Conservation (phyloP, 495 filamentous ascomycete genomes). For the Cercophora samala region DNA sequence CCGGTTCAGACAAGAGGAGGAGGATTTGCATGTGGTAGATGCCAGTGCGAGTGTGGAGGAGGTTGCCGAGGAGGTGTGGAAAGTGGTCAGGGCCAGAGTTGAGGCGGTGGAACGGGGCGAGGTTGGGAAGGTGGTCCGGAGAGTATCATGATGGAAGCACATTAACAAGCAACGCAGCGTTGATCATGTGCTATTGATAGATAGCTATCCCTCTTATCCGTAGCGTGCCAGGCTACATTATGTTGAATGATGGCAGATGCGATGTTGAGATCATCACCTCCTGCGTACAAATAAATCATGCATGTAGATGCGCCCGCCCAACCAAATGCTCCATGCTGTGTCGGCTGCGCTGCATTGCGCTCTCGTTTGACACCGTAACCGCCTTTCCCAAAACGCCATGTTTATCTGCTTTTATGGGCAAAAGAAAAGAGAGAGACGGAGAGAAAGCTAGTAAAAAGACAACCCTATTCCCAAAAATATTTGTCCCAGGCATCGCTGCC, state of each 20-base stretch:
- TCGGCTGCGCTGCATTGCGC: background rate
- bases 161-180: background rate
- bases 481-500: conserved; percentile 19
- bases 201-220: background rate
- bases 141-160: conserved; percentile 31
- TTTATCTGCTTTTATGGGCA: background rate
- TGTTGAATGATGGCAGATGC: conserved; percentile 30
- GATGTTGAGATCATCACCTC: conserved; percentile 34
- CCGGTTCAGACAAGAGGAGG: conserved; percentile 48
- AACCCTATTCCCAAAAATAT: conserved; percentile 5
- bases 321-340: conserved; percentile 1
- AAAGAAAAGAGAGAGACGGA: background rate
- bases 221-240: background rate
- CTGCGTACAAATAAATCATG: conserved; percentile 8
- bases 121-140: conserved; percentile 43
- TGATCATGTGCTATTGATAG: background rate
- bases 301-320: conserved; percentile 10
- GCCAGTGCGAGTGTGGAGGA: conserved; percentile 50
- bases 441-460: conserved; percentile 7
- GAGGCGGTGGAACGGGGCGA: conserved; percentile 47
- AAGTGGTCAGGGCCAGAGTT: conserved; percentile 43
- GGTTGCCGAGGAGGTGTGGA: conserved; percentile 51
- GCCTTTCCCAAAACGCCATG: conserved; percentile 22
- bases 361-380: background rate
- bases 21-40: conserved; percentile 55